Evolutionary conservation across 2,329 filamentous ascomycete genomes (phyloP), one percentile per base, ranked within the genome.

Genomic region (Pezicula carpinea): DNA sequence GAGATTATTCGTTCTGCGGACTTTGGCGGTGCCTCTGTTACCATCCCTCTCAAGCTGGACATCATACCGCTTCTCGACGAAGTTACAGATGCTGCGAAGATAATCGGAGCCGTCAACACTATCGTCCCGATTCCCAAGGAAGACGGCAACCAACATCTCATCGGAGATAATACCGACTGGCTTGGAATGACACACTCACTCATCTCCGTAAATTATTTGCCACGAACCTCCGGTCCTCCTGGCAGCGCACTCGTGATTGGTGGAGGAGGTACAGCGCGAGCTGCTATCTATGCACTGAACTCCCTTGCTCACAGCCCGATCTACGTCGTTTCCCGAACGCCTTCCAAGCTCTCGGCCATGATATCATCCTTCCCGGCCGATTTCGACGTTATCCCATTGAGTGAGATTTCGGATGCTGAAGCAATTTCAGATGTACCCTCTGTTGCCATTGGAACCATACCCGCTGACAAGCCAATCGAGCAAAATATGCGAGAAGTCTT

Each of bases 151-250:
- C 47, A 68, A 41, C 77, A 73, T 4, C 79, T 97, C 3, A 66
- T 87, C 14, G 93, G 93, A 36, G 87, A 91, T 64, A 99, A 99
- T 68, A 99, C 93, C 11, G 93, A 99, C 70, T 99, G 90, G 86
- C 79, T 82, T 60, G 93, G 93, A 52, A 99, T 99, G 82, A 82
- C 87, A 2, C 80, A 86, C 56, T 84, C 88, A 3, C 77, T 99
- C 29, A 51, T 56, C 5, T 55, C 61, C 5, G 52, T 49, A 17
- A 53, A 52, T 21, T 62, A 60, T 39, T 45, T 55, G 11, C 47
- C 58, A 15, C 53, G 52, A 59, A 53, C 57, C 14, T 60, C 64
- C 4, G 63, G 51, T 15, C 32, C 55, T 14, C 54, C 54, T 32
- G 68, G 73, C 35, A 78, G 83, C 46, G 92, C 80, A 21, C 79